These are phyloP conservation scores for Groenewaldozyma sp. DNA, from an alignment of 1,139 yeast species.

Conservation along the genomic window DNA sequence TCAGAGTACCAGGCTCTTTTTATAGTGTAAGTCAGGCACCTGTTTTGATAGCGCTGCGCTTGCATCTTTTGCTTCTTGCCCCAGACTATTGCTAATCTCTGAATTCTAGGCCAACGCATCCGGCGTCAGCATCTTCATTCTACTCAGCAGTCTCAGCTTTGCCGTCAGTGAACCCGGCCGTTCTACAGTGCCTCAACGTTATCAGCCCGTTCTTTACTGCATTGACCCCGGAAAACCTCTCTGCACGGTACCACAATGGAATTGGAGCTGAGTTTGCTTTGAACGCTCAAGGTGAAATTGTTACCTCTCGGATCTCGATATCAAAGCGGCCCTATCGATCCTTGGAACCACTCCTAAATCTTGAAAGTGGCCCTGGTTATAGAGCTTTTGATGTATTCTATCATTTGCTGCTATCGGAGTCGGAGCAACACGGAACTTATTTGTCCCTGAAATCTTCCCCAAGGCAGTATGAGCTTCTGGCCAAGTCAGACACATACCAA, in stretches of 20 bases:
- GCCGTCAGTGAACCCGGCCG: slow-evolving; percentile 30
- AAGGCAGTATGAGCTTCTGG: slow-evolving; percentile 27
- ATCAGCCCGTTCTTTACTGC: slow-evolving; percentile 34
- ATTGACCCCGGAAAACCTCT: slow-evolving; percentile 29
- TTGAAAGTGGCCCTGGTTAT: slow-evolving; percentile 21
- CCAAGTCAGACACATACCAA: slow-evolving; percentile 24
- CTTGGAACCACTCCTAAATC: slow-evolving; percentile 27
- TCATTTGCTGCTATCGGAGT: slow-evolving; percentile 29
- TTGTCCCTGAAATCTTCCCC: slow-evolving; percentile 27
- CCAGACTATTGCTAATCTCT: slow-evolving; percentile 1
- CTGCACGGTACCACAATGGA: slow-evolving; percentile 32
- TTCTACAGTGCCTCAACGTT: slow-evolving; percentile 30
- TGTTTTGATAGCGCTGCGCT: no score
- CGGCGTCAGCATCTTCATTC: slow-evolving; percentile 27
- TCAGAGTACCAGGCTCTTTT: slow-evolving; percentile 35
- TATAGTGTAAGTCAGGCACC: slow-evolving; percentile 27
- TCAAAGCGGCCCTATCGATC: slow-evolving; percentile 25
- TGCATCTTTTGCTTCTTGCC: not conserved
- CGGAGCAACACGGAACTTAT: slow-evolving; percentile 25
- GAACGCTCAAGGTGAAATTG: slow-evolving; percentile 27
- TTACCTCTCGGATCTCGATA: slow-evolving; percentile 27
- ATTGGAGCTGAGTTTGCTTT: slow-evolving; percentile 26
- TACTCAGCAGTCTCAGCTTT: slow-evolving; percentile 25
- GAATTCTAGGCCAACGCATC: slow-evolving; percentile 21
- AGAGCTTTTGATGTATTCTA: slow-evolving; percentile 33